phyloP scores from a whole-genome alignment of 768 basidiomycete species.

The Termitomyces sp. region DNA sequence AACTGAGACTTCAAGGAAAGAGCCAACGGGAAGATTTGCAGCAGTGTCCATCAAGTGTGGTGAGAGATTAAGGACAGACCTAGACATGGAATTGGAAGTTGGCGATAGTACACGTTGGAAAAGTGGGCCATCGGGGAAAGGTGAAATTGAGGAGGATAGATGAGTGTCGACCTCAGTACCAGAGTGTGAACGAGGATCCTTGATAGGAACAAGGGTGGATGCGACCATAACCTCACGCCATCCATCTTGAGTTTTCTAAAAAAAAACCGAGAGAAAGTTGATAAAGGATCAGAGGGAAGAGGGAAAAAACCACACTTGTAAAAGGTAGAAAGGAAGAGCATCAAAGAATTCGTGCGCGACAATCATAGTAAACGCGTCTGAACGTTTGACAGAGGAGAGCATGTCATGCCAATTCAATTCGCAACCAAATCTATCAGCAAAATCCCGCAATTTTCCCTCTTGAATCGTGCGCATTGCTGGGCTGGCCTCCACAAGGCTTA shows the following conservation, averaged over 20 bases:
- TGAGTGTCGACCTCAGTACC: background rate
- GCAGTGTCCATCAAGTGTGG: constrained; percentile 29
- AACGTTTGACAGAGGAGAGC: constrained; percentile 56
- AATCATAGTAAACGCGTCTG: constrained; percentile 68
- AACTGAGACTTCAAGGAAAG: constrained; percentile 77
- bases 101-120: constrained; percentile 67
- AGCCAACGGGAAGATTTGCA: constrained; percentile 68
- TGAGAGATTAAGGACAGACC: constrained; percentile 60
- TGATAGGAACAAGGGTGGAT: constrained; percentile 17
- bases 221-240: constrained; percentile 55
- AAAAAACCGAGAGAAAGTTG: background rate
- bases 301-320: constrained; percentile 52
- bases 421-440: constrained; percentile 25
- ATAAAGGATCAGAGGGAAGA: background rate
- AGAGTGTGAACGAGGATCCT: constrained; percentile 10
- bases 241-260: constrained; percentile 66
- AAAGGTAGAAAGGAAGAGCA: constrained; percentile 85
- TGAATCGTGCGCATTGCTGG: constrained; percentile 60
- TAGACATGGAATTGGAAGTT: constrained; percentile 38
- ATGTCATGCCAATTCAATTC: constrained; percentile 66
- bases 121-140: constrained; percentile 22
- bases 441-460: constrained; percentile 36
- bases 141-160: background rate
- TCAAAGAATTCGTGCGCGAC: constrained; percentile 98
- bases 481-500: constrained; percentile 85